Percentiles rank a stretch among this genome's conserved stretches.
Conservation (phyloP, 371 early-diverging fungal genomes). For the Syncephalastrum monosporum region DNA sequence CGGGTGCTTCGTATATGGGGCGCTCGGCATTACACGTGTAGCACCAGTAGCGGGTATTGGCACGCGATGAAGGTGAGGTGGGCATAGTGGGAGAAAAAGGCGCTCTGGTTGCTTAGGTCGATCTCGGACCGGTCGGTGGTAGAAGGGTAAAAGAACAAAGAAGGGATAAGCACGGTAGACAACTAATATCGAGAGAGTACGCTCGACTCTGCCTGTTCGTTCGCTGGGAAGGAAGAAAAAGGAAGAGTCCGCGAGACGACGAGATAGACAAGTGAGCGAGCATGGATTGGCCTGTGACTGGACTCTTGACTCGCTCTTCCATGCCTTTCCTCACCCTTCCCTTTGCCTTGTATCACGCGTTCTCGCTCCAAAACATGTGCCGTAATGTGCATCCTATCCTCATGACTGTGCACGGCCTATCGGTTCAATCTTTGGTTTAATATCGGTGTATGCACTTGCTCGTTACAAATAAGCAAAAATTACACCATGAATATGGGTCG, state of each 20-base stretch:
- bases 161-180: neutral
- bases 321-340: conserved; percentile 2
- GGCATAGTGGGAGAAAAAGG: conserved; percentile 6
- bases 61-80: conserved; percentile 10
- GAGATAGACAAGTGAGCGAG: no score
- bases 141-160: neutral
- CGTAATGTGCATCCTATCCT: no score
- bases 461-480: no score
- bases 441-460: no score
- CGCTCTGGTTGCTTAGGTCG: neutral
- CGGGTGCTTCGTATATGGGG: conserved; percentile 48
- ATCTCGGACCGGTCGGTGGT: no score
- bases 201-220: conserved; percentile 2
- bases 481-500: no score
- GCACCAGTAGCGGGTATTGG: conserved; percentile 40
- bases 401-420: no score
- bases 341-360: no score
- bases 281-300: no score
- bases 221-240: conserved; percentile 5
- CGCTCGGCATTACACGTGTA: conserved; percentile 43
- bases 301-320: conserved; percentile 5
- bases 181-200: neutral
- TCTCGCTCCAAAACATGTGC: no score
- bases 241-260: no score
- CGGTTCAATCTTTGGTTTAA: no score